Evolutionary conservation across 2,329 filamentous ascomycete species (phyloP), one percentile per base, ranked within the genome.

Genomic region (Diplodia scrobiculata): DNA sequence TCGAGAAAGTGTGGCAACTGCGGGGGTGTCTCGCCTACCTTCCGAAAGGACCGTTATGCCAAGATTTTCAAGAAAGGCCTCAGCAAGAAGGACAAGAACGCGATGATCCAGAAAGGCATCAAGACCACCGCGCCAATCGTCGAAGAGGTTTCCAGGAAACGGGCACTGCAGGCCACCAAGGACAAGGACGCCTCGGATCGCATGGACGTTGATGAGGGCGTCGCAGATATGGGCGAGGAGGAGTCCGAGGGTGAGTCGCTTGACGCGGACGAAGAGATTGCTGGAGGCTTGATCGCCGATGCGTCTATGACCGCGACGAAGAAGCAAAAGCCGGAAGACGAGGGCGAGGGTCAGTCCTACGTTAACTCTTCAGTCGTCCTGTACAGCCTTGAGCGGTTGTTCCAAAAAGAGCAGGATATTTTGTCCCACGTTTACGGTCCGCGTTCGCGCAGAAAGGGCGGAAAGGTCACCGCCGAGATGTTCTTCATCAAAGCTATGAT

Each of bases 51-150:
- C 73, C 86, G 90, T 51, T 95, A 88, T 72, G 90, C 93, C 74
- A 99, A 98, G 78, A 92, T 99, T 64, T 99, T 98, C 77, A 89
- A 94, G 75, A 95, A 91, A 74, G 83, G 90, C 1, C 80, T 97
- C 66, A 86, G 84, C 54, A 79, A 84, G 54, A 96, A 96, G 76
- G 88, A 95, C 41, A 87, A 88, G 75, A 84, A 87, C 50, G 87
- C 89, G 68, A 96, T 96, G 90, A 84, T 87, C 2, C 87, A 90
- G 70, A 78, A 78, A 55, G 84, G 87, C 65, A 86, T 92, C 74
- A 89, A 87, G 71, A 82, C 86, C 41, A 84, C 84, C 62, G 91
- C 95, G 74, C 89, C 91, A 3, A 81, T 89, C 67, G 79, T 87
- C 54, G 65, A 62, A 27, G 65, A 66, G 5, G 53, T 62, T 5